These are phyloP conservation scores for Ganoderma lucidum DNA, from an alignment of 1,284 basidiomycete genomes.

Conservation along the genomic window DNA sequence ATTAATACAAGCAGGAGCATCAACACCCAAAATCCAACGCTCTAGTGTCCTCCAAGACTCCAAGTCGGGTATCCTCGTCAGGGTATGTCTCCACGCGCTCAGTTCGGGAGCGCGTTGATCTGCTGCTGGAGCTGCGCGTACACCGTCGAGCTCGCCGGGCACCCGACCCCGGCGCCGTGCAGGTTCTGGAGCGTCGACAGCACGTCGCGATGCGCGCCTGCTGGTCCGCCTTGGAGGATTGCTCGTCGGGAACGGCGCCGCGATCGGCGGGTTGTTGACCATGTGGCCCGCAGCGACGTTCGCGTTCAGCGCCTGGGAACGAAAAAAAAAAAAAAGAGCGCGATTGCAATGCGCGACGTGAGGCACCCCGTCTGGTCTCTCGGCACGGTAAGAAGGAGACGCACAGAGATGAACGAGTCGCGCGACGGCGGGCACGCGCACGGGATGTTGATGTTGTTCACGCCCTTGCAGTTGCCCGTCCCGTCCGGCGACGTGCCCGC, in stretches of 20 bases:
- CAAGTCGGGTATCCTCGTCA: not conserved
- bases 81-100: constrained; percentile 6
- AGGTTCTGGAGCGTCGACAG: constrained; percentile 51
- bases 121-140: constrained; percentile 43
- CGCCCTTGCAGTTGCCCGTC: constrained; percentile 30
- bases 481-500: constrained; percentile 38
- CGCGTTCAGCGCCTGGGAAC: constrained; percentile 36
- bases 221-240: constrained; percentile 41
- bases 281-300: constrained; percentile 49
- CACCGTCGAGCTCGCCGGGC: constrained; percentile 49
- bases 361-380: too few relatives aligned
- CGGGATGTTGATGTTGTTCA: constrained; percentile 44
- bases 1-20: not conserved
- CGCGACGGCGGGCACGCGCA: constrained; percentile 50
- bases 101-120: constrained; percentile 32
- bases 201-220: constrained; percentile 45
- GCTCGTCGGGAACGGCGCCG: constrained; percentile 46
- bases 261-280: constrained; percentile 47
- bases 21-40: not conserved
- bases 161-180: constrained; percentile 48
- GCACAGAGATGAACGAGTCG: constrained; percentile 40
- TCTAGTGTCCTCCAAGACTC: too few relatives aligned
- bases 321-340: too few relatives aligned
- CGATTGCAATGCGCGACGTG: too few relatives aligned
- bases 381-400: constrained; percentile 20